These are phyloP conservation scores for Schoenoplectus tabernaemontani DNA, from an alignment of 202 grass and related monocot species.

Conservation along the genomic window DNA sequence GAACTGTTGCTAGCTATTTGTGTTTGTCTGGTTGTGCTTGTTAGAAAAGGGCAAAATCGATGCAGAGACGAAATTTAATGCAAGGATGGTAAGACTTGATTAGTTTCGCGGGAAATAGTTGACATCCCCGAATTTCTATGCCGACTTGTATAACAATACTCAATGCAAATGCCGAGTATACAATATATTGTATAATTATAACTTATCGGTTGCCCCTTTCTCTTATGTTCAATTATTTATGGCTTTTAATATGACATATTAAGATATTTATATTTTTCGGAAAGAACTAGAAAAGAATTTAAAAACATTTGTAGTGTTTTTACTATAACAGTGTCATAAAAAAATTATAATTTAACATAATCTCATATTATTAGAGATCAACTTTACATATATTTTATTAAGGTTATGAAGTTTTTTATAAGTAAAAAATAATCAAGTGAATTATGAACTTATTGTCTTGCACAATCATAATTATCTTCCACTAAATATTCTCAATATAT, in stretches of 20 bases:
- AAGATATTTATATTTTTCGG: neutral
- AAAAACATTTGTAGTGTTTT: neutral
- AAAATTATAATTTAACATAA: neutral
- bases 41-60: constrained; percentile 7
- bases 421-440: neutral
- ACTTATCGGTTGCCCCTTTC: neutral
- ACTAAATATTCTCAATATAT: too few species aligned
- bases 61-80: constrained; percentile 8
- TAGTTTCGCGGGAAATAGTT: neutral
- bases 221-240: neutral
- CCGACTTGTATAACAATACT: neutral
- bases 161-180: too few species aligned
- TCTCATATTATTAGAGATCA: neutral
- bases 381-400: neutral
- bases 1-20: neutral
- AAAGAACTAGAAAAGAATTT: neutral
- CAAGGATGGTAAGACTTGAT: neutral
- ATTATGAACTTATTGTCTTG: neutral
- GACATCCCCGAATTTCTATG: neutral
- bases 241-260: neutral
- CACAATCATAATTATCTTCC: neutral
- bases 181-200: neutral
- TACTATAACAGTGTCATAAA: neutral
- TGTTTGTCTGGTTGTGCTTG: constrained; percentile 18
- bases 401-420: neutral